These are phyloP conservation scores for Tephrocybe sp. DNA, from an alignment of 768 basidiomycete species.

Conservation along the genomic window DNA sequence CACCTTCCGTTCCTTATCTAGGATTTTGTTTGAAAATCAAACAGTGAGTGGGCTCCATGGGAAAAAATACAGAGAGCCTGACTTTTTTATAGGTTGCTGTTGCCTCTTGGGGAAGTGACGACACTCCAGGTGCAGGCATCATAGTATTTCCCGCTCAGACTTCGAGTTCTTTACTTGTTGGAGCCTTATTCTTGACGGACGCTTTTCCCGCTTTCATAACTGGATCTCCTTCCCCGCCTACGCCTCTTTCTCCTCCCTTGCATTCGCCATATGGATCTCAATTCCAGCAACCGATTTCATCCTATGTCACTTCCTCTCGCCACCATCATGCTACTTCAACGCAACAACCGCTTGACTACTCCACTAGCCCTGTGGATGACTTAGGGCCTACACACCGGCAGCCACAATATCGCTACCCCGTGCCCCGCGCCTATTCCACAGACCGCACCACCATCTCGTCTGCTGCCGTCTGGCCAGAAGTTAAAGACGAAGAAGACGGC, in stretches of 20 bases:
- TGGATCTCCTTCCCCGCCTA: constrained; percentile 27
- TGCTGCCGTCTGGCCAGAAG: constrained; percentile 16
- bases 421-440: constrained; percentile 23
- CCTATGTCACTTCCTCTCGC: constrained; percentile 33
- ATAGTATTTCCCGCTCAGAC: constrained; percentile 53
- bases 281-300: constrained; percentile 30
- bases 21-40: constrained; percentile 49
- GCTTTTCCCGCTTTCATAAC: constrained; percentile 50
- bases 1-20: constrained; percentile 55
- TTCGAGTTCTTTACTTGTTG: constrained; percentile 50
- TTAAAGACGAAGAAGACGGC: constrained; percentile 32
- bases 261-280: constrained; percentile 27
- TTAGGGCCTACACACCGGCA: constrained; percentile 29
- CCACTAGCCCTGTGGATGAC: constrained; percentile 34
- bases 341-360: constrained; percentile 28
- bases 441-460: constrained; percentile 12
- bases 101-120: constrained; percentile 49
- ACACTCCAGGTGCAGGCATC: constrained; percentile 48
- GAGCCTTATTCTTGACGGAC: constrained; percentile 46
- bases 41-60: constrained; percentile 38
- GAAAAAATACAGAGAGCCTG: constrained; percentile 4
- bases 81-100: constrained; percentile 42
- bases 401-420: constrained; percentile 34
- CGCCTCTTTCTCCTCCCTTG: constrained; percentile 29
- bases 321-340: constrained; percentile 37